Evolutionary conservation across 2,329 filamentous ascomycete species (phyloP).

Genomic region (Venturia effusa): DNA sequence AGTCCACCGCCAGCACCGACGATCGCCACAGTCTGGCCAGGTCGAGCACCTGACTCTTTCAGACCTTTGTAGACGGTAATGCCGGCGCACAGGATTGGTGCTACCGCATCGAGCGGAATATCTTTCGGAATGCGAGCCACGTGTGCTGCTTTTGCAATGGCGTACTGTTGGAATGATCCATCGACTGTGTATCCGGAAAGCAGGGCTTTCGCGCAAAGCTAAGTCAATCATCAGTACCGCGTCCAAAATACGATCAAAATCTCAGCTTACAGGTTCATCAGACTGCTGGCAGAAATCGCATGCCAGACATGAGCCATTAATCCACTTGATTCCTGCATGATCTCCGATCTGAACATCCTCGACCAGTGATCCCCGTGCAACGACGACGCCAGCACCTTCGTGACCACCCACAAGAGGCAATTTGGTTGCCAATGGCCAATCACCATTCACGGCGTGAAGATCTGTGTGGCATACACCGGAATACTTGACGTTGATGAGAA

Average conservation of each 20-base stretch:
- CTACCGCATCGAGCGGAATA: slow-evolving; percentile 62
- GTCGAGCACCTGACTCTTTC: slow-evolving; percentile 66
- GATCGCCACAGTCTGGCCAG: slow-evolving; percentile 71
- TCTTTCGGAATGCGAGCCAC: slow-evolving; percentile 73
- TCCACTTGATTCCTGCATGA: slow-evolving; percentile 73
- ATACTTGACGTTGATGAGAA: slow-evolving; percentile 85
- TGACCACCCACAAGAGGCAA: slow-evolving; percentile 75
- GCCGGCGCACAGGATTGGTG: slow-evolving; percentile 74
- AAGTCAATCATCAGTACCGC: neutral
- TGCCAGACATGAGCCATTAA: slow-evolving; percentile 74
- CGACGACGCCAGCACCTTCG: slow-evolving; percentile 71
- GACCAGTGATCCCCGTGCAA: slow-evolving; percentile 68
- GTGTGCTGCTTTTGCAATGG: slow-evolving; percentile 75
- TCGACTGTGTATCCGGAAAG: slow-evolving; percentile 90
- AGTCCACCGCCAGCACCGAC: slow-evolving; percentile 80
- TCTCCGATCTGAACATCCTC: slow-evolving; percentile 72
- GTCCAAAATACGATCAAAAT: neutral
- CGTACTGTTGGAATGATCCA: slow-evolving; percentile 88
- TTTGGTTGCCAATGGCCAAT: slow-evolving; percentile 80
- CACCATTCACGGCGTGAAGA: slow-evolving; percentile 69
- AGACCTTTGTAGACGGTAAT: slow-evolving; percentile 87
- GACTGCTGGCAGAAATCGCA: slow-evolving; percentile 74
- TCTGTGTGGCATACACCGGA: slow-evolving; percentile 88
- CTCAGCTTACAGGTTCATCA: slow-evolving; percentile 52
- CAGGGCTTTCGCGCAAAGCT: slow-evolving; percentile 59